A percentile compares a stretch with the other conserved stretches of the same genome.
These are phyloP conservation scores for Porcisia deanei DNA, from an alignment of 208 protist genomes.

Conservation along the genomic window DNA sequence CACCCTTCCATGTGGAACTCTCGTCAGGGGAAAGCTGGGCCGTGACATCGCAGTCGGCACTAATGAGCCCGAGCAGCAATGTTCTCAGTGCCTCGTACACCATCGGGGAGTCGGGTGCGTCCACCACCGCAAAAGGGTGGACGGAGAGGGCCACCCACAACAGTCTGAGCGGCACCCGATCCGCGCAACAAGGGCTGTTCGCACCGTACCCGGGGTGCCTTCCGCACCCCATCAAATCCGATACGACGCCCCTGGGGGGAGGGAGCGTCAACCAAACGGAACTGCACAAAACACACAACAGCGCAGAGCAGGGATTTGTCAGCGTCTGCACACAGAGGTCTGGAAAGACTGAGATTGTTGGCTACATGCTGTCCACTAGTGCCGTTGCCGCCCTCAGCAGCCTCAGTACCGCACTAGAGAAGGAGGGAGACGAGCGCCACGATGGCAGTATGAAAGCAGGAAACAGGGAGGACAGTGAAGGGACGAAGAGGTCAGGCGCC, in stretches of 20 bases:
- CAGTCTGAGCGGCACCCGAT: constrained; percentile 4
- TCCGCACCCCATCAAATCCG: constrained; percentile 14
- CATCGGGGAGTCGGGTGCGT: neutral
- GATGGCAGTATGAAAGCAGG: neutral
- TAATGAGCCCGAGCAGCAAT: neutral
- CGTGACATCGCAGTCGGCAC: neutral
- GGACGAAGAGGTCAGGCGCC: neutral
- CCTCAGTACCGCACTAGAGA: constrained; percentile 37
- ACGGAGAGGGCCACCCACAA: neutral
- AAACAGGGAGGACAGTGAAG: neutral
- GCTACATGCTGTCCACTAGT: constrained; percentile 33
- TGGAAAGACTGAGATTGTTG: constrained; percentile 29
- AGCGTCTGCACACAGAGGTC: constrained; percentile 35
- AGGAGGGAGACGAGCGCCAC: constrained; percentile 15
- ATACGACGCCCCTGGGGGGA: neutral
- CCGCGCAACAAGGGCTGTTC: constrained; percentile 6
- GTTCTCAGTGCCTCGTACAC: neutral
- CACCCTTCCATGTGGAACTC: neutral
- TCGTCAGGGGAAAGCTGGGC: neutral
- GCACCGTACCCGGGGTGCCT: constrained; percentile 5
- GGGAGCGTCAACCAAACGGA: constrained; percentile 5
- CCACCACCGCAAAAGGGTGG: neutral
- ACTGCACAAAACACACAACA: constrained; percentile 14
- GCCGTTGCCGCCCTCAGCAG: constrained; percentile 28
- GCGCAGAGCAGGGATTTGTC: constrained; percentile 18